phyloP scores from a whole-genome alignment of 2,329 filamentous ascomycete genomes.

The Zymoseptoria crescenta region DNA sequence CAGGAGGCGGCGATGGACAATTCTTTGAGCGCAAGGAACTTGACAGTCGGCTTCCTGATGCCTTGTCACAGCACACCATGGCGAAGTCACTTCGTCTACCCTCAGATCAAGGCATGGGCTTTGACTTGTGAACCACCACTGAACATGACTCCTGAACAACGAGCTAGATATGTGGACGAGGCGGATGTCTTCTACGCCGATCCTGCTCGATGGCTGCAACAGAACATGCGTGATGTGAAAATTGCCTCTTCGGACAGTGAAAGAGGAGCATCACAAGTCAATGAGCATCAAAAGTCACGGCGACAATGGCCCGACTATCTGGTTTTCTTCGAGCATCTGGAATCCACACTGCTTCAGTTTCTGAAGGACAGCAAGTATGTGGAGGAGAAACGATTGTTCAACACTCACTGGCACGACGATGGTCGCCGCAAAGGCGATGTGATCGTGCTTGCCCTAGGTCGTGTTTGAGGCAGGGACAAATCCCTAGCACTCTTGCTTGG shows the following conservation, averaged over 20 bases:
- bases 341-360: slow-evolving; percentile 39
- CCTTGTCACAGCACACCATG: slow-evolving; percentile 95
- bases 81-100: slow-evolving; percentile 77
- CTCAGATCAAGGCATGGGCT: slow-evolving; percentile 69
- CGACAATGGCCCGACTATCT: slow-evolving; percentile 39
- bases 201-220: slow-evolving; percentile 39
- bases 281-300: not conserved
- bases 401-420: slow-evolving; percentile 57
- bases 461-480: not conserved
- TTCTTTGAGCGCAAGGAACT: slow-evolving; percentile 19
- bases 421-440: slow-evolving; percentile 54
- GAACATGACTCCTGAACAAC: slow-evolving; percentile 53
- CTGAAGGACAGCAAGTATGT: slow-evolving; percentile 43
- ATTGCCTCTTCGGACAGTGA: slow-evolving; percentile 10
- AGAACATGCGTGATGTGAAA: slow-evolving; percentile 31
- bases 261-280: not conserved
- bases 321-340: slow-evolving; percentile 51
- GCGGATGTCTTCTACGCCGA: slow-evolving; percentile 80
- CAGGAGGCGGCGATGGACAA: slow-evolving; percentile 18
- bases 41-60: slow-evolving; percentile 72
- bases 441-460: slow-evolving; percentile 40
- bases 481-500: not conserved
- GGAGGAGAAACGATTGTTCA: slow-evolving; percentile 54
- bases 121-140: slow-evolving; percentile 87
- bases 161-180: slow-evolving; percentile 71